A percentile compares a stretch with the other conserved stretches of the same genome.
Conservation (phyloP, 2,329 filamentous ascomycete species). For the Colletotrichum orbiculare region DNA sequence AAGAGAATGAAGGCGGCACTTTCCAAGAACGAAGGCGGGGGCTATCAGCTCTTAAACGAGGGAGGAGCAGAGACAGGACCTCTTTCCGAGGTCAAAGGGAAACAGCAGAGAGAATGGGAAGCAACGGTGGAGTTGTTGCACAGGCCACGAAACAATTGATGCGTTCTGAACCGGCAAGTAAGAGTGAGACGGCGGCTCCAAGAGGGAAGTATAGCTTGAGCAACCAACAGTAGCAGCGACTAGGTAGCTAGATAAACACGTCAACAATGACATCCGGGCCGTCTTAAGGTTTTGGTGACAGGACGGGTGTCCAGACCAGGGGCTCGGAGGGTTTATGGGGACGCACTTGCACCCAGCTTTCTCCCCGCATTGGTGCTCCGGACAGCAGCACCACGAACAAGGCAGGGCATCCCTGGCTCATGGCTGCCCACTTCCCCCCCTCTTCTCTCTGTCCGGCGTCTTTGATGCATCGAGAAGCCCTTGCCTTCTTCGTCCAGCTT, state of each 20-base stretch:
- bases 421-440: too few species aligned
- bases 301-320: neutral
- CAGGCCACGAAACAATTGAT: too few species aligned
- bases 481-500: too few species aligned
- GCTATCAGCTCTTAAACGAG: neutral
- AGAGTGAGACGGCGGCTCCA: too few species aligned
- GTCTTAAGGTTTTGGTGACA: neutral
- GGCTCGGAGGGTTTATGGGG: constrained; percentile 5
- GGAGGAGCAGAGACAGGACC: neutral
- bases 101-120: neutral
- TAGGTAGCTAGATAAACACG: too few species aligned
- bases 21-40: neutral
- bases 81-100: neutral
- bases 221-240: too few species aligned
- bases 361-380: constrained; percentile 13
- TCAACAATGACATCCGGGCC: neutral
- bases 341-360: neutral
- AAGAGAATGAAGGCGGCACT: constrained; percentile 1
- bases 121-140: neutral
- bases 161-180: too few species aligned
- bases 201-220: too few species aligned
- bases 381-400: neutral
- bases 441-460: too few species aligned
- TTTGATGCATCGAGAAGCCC: too few species aligned
- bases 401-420: neutral